Percentiles rank a stretch among this genome's conserved stretches.
Evolutionary conservation across 176 grass and related monocot species (phyloP).

Genomic region (Tillandsia leiboldiana): DNA sequence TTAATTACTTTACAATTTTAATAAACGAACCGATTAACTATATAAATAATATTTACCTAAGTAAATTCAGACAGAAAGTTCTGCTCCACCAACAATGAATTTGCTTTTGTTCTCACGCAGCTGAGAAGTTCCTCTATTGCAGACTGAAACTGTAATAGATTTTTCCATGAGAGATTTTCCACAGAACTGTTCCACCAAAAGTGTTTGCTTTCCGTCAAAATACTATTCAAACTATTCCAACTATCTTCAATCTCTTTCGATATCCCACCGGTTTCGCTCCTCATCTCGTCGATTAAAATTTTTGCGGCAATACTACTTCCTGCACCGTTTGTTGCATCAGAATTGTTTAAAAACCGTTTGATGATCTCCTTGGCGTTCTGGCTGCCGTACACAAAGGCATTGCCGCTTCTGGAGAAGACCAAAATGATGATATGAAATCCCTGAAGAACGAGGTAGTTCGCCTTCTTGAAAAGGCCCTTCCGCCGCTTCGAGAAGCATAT

Average conservation of each 20-base stretch:
- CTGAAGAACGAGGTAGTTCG: background rate
- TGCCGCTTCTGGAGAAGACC: background rate
- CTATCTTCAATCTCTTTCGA: no score
- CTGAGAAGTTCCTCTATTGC: background rate
- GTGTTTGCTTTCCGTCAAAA: background rate
- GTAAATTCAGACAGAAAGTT: no score
- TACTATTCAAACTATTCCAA: background rate
- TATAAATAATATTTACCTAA: no score
- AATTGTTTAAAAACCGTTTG: background rate
- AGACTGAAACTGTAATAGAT: background rate
- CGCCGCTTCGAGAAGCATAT: slow-evolving; percentile 12
- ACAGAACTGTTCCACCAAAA: background rate
- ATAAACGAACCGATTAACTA: no score
- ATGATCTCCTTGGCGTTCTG: background rate
- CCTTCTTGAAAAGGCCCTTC: slow-evolving; percentile 5
- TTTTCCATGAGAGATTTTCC: background rate
- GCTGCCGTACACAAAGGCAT: background rate
- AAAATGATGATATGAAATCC: background rate
- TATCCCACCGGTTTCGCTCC: background rate
- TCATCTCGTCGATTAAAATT: background rate
- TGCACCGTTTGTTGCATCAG: background rate
- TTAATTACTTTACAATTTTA: no score
- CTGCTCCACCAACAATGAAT: no score
- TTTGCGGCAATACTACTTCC: background rate
- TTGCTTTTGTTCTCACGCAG: no score